Base-by-base conservation (phyloP, 2,329 filamentous ascomycete genomes). In the Colletotrichum liaoningense region DNA sequence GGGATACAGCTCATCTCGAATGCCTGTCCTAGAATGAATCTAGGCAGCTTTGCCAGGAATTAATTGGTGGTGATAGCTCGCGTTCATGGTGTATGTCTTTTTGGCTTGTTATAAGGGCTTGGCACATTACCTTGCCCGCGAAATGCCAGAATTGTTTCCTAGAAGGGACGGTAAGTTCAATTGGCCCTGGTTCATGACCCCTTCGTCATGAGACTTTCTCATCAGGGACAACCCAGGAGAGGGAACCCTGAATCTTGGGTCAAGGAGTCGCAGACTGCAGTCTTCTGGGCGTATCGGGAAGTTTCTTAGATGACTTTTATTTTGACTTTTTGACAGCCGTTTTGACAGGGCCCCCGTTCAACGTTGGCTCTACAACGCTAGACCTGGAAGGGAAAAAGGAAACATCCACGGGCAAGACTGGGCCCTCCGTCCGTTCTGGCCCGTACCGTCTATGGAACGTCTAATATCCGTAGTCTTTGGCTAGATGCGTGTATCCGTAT, bases 351-450 rank as follows among this genome's bases (percentile, higher is more conserved):
- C 16, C 38, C 24, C 62, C 24, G 19, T n/a, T 49, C 19, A 22
- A 4, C 42, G 42, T 19, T 26, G 33, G 22, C 63, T 22, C 33
- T 24, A 26, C 24, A 56, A 72, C 59, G 69, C 65, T 69, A 69
- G 35, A 11, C 65, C 69, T 35, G 11, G 24, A 72, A 64, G 9
- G 54, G 66, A 22, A 72, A 72, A 72, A 63, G 52, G 24, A n/a
- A 55, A 42, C 28, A 56, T 22, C 16, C 38, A 26, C 42, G 69
- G 59, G 42, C 70, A 65, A 56, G 63, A 63, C 22, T 73, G 66
- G 66, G 57, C 38, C 38, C 38, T 14, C 38, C 14, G 38, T 46
- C 42, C 54, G 30, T 35, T 49, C 42, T 49, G 42, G 42, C 19
- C 19, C 19, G 42, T 49, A 49, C 42, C 42, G 19, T 49, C n/a